Percentiles rank a stretch among this genome's conserved stretches.
phyloP scores from a whole-genome alignment of 176 grass and related monocot species.

The Avena sativa region DNA sequence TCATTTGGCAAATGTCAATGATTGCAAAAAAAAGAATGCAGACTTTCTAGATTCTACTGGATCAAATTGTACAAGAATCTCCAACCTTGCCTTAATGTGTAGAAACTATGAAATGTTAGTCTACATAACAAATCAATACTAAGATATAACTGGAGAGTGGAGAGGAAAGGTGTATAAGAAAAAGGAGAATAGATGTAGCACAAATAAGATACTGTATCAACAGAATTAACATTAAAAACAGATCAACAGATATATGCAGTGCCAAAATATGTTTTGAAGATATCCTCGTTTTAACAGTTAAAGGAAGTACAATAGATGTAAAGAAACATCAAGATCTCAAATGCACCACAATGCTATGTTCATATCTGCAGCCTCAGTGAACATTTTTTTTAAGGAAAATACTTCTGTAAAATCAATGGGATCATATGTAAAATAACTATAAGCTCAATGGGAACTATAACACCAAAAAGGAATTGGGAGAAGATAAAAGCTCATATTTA shows the following conservation, averaged over 20 bases:
- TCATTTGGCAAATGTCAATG: constrained; percentile 15
- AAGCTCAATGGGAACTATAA: constrained; percentile 3
- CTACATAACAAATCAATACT: constrained; percentile 7
- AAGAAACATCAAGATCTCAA: constrained; percentile 10
- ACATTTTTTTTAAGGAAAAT: neutral
- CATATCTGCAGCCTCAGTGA: constrained; percentile 10
- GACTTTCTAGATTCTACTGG: neutral
- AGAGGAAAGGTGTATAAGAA: neutral
- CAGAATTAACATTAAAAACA: constrained; percentile 10
- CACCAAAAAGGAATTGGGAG: constrained; percentile 3
- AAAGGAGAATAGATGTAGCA: neutral
- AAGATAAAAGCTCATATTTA: constrained; percentile 51
- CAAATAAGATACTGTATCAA: neutral
- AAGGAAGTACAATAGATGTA: neutral
- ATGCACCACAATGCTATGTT: neutral
- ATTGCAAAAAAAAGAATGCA: constrained; percentile 20
- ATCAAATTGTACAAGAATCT: neutral
- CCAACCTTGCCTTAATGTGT: neutral
- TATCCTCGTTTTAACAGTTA: neutral
- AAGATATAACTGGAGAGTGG: constrained; percentile 27
- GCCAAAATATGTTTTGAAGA: neutral
- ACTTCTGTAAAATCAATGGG: constrained; percentile 3
- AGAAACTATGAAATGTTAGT: constrained; percentile 23
- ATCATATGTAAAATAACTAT: constrained; percentile 32
- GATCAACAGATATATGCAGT: constrained; percentile 14